Percentiles rank a stretch among this genome's conserved stretches.
Evolutionary conservation across 441 rosid species (phyloP).

Genomic region (Mallotus repandus): DNA sequence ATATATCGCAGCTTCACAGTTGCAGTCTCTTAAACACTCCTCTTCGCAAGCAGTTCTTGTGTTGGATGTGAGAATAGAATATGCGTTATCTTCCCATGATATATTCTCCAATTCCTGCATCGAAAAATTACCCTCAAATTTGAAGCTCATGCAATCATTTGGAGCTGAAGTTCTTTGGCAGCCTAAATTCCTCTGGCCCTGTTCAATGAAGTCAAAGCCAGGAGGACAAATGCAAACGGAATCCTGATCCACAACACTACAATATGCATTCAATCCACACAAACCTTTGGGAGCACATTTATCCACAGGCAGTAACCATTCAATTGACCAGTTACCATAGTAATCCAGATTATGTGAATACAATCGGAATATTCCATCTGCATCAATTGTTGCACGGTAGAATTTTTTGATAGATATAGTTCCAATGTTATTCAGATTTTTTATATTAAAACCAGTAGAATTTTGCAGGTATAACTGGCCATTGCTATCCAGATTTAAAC

Average conservation of each 20-base stretch:
- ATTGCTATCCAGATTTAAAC: constrained; percentile 26
- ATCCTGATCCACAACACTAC: constrained; percentile 9
- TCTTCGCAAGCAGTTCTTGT: constrained; percentile 18
- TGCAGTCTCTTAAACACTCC: no score
- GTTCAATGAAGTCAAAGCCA: constrained; percentile 18
- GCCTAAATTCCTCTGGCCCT: constrained; percentile 18
- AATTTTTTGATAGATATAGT: background rate
- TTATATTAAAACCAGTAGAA: constrained; percentile 20
- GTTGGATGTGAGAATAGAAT: constrained; percentile 15
- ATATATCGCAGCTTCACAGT: no score
- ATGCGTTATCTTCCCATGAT: constrained; percentile 23
- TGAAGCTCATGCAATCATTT: constrained; percentile 13
- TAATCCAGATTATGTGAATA: constrained; percentile 25
- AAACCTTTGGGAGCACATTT: constrained; percentile 30
- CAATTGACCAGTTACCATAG: constrained; percentile 8
- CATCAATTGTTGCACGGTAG: constrained; percentile 17
- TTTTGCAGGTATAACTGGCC: constrained; percentile 33
- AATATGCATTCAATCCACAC: constrained; percentile 11
- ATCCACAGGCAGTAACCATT: constrained; percentile 15
- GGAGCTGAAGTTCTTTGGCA: constrained; percentile 22
- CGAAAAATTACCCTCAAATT: background rate
- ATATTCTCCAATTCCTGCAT: constrained; percentile 8
- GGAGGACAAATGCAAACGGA: background rate
- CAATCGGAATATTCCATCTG: constrained; percentile 32
- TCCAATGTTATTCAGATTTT: background rate